Conservation (phyloP, 2,329 filamentous ascomycete species). For the Fonsecaea pedrosoi region DNA sequence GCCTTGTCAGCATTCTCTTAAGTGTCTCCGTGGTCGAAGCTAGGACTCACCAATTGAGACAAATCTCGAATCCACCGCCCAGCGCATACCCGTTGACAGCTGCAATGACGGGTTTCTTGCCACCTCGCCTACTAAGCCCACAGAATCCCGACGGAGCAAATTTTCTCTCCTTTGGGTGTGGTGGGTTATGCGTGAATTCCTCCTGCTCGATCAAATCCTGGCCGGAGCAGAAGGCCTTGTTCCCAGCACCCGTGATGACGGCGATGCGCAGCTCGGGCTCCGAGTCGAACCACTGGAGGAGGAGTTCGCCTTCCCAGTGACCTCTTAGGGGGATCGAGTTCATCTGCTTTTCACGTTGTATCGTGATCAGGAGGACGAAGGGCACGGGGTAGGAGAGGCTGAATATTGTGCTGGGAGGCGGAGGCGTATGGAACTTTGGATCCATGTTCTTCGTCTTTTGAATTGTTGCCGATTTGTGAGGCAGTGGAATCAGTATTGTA, state of each 20-base stretch:
- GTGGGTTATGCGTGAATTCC: not conserved
- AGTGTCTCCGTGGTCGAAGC: too few species aligned
- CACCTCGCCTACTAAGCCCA: conserved; percentile 41
- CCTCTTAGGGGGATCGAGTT: conserved; percentile 51
- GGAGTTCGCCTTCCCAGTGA: conserved; percentile 48
- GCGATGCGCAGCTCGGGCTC: conserved; percentile 50
- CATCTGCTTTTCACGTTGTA: conserved; percentile 49
- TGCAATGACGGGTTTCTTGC: conserved; percentile 75
- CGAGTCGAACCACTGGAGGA: conserved; percentile 54
- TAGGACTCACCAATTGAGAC: conserved; percentile 20
- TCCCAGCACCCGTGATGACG: conserved; percentile 50
- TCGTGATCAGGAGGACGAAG: conserved; percentile 54
- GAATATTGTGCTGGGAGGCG: conserved; percentile 1
- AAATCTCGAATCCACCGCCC: conserved; percentile 77
- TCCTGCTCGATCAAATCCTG: conserved; percentile 50
- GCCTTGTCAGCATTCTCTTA: too few species aligned
- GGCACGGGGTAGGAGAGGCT: conserved; percentile 44
- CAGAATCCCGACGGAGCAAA: too few species aligned
- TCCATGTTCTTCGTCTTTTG: too few species aligned
- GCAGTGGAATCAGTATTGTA: too few species aligned
- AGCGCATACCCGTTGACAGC: conserved; percentile 77
- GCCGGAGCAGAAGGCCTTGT: conserved; percentile 51
- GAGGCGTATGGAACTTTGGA: not conserved
- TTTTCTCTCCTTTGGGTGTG: too few species aligned
- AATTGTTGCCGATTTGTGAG: too few species aligned